Percentiles rank a stretch among this genome's conserved stretches.
Evolutionary conservation across 2,329 filamentous ascomycete genomes (phyloP).

Genomic region (Fusarium fracticaudum): DNA sequence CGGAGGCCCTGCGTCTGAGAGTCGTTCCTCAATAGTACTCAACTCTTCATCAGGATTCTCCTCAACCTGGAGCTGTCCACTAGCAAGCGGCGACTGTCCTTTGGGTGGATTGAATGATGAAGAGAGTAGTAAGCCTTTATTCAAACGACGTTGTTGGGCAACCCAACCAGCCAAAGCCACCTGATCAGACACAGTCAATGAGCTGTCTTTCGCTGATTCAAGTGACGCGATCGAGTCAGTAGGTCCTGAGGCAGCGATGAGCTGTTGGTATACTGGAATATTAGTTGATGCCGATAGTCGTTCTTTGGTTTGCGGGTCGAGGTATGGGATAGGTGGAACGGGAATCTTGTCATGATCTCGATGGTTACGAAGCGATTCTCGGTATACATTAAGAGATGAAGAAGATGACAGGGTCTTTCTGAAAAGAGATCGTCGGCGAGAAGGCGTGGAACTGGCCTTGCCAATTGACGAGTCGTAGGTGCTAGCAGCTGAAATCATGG

Average conservation of each 20-base stretch:
- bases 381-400: slow-evolving; percentile 1
- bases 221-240: background rate
- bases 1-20: slow-evolving; percentile 17
- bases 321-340: background rate
- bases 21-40: slow-evolving; percentile 19
- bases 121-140: background rate
- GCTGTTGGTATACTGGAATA: background rate
- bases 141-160: slow-evolving; percentile 15
- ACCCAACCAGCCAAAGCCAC: slow-evolving; percentile 18
- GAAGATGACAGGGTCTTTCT: slow-evolving; percentile 3
- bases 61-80: background rate
- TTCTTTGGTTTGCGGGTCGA: slow-evolving; percentile 7
- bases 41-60: background rate
- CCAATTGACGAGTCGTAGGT: slow-evolving; percentile 6
- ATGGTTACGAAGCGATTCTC: background rate
- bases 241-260: background rate
- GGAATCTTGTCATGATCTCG: background rate
- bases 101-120: background rate
- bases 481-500: slow-evolving; percentile 11
- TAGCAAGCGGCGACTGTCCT: background rate
- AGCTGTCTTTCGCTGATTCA: background rate
- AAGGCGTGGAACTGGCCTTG: background rate
- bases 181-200: slow-evolving; percentile 13
- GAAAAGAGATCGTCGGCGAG: background rate
- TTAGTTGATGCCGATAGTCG: background rate